Base-by-base conservation (phyloP, 805 yeast species). In the Teunomyces cretensis region DNA sequence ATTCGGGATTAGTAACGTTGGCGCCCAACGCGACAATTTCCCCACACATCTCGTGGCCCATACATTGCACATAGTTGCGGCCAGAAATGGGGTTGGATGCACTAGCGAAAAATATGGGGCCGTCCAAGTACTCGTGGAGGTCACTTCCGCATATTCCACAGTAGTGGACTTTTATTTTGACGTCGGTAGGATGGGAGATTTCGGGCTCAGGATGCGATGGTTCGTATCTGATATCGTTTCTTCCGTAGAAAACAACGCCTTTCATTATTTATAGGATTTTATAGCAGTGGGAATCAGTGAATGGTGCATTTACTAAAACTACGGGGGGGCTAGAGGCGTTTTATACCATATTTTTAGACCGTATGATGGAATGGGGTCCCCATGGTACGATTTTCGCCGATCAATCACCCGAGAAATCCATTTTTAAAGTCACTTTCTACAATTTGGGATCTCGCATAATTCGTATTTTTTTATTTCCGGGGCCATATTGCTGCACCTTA, bases 1-100 rank as follows among this genome's bases (percentile, higher is more conserved):
- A 32, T 9, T 14, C 22, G 12, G 42, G 33, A 13, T 32, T 26
- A 13, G 38, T 8, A 9, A 33, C 39, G 5, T 6, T 19, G 14
- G 30, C 14, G 15, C 43, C 43, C 16, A 41, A 12, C 19, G 32
- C 43, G 13, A 33, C 14, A 14, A 41, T 33, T 16, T 41, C 43
- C 7, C 43, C 43, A 15, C 43, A 32, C 26, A 41, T 32, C 13
- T 41, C 43, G 13, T 33, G 43, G 24, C 43, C 43, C 43, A 41
- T 41, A 7, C 30, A 24, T 11, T 32, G 33, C 8, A 7, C 27
- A 32, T 9, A 16, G 19, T 14, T 14, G 11, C 32, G 32, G 9
- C 22, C 24, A 15, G 43, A 26, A 16, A 41, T 41, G n/a, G 24
- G 31, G 16, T 41, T 12, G 38, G 22, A n/a, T 19, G 19, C 31